phyloP scores from a whole-genome alignment of 106 monocot genomes.

The Platanthera guangdongensis region DNA sequence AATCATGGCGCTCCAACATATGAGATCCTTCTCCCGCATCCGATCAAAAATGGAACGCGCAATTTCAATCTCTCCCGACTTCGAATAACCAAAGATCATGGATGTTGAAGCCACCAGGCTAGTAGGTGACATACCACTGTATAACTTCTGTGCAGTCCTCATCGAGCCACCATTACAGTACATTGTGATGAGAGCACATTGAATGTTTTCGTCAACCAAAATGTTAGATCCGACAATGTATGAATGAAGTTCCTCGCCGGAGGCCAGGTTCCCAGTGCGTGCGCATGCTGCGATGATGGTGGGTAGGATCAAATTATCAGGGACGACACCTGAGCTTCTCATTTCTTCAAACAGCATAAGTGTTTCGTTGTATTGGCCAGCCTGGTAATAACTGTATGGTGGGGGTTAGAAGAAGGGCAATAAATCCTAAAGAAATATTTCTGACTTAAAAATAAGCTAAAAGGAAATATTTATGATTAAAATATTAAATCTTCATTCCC shows the following conservation, averaged over 20 bases:
- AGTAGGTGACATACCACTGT: slow-evolving; percentile 28
- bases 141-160: slow-evolving; percentile 39
- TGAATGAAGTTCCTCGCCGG: slow-evolving; percentile 34
- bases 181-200: slow-evolving; percentile 43
- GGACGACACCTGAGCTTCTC: slow-evolving; percentile 23
- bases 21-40: slow-evolving; percentile 43
- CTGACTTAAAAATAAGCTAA: background rate
- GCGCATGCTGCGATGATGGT: slow-evolving; percentile 50
- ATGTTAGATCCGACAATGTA: slow-evolving; percentile 23
- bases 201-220: slow-evolving; percentile 29
- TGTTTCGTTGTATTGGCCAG: slow-evolving; percentile 45
- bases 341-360: slow-evolving; percentile 57
- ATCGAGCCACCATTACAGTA: slow-evolving; percentile 51
- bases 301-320: slow-evolving; percentile 33
- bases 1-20: slow-evolving; percentile 67
- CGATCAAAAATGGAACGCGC: slow-evolving; percentile 47
- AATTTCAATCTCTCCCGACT: slow-evolving; percentile 25
- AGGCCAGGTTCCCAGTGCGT: slow-evolving; percentile 24
- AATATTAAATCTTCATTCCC: no score
- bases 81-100: slow-evolving; percentile 57
- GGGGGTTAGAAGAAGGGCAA: slow-evolving; percentile 2
- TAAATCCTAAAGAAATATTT: background rate
- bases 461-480: no score
- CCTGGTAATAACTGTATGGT: slow-evolving; percentile 51
- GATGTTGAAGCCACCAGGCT: slow-evolving; percentile 56